phyloP scores from a whole-genome alignment of 805 yeast species.

The Candida silvatica region DNA sequence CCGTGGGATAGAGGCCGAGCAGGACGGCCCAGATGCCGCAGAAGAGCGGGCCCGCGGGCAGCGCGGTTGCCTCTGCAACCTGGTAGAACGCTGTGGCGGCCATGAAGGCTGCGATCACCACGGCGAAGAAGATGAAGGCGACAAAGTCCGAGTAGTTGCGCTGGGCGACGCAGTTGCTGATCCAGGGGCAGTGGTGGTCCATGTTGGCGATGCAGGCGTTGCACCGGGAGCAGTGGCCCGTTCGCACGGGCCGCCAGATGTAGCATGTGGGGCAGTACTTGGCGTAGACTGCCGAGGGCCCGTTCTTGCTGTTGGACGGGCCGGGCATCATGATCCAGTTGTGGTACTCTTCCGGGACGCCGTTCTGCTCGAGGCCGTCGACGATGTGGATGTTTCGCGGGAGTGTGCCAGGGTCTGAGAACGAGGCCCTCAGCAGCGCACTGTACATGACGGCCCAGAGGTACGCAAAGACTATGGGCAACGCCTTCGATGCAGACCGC shows the following conservation, averaged over 20 bases:
- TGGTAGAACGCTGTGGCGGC: conserved; percentile 24
- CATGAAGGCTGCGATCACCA: conserved; percentile 22
- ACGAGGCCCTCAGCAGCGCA: conserved; percentile 45
- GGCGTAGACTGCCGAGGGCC: conserved; percentile 24
- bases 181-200: conserved; percentile 59
- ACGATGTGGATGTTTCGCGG: conserved; percentile 61
- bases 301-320: conserved; percentile 5
- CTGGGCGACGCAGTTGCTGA: conserved; percentile 72
- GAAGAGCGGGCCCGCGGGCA: too few species aligned
- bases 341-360: conserved; percentile 51
- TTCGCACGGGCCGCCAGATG: conserved; percentile 69
- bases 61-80: conserved; percentile 28
- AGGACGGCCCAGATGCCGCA: conserved; percentile 41
- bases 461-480: conserved; percentile 50
- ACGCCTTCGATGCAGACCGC: conserved; percentile 45
- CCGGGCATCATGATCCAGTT: conserved; percentile 43
- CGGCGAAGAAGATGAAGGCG: conserved; percentile 34
- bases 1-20: conserved; percentile 44
- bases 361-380: conserved; percentile 22
- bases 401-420: conserved; percentile 61
- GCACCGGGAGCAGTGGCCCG: conserved; percentile 70
- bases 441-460: conserved; percentile 41
- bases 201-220: conserved; percentile 51
- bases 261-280: conserved; percentile 52
- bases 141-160: conserved; percentile 60